These are phyloP conservation scores for Medicago lupulina DNA, from an alignment of 306 rosid species.

Conservation along the genomic window DNA sequence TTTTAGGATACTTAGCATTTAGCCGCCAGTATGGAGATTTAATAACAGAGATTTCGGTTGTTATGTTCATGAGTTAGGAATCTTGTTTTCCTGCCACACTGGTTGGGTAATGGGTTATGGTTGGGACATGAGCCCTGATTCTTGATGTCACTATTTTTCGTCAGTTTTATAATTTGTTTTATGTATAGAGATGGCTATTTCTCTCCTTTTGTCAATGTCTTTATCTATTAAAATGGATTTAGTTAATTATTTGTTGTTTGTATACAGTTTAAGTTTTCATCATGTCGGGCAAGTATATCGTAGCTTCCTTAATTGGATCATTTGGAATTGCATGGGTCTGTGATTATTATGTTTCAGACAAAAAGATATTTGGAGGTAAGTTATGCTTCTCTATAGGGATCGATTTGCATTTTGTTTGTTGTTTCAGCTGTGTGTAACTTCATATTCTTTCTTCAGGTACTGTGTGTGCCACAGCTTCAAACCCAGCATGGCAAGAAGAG, in stretches of 20 bases:
- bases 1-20: conserved; percentile 21
- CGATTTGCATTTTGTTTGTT: neutral
- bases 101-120: neutral
- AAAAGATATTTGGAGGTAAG: conserved; percentile 80
- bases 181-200: neutral
- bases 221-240: neutral
- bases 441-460: conserved; percentile 58
- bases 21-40: neutral
- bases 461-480: conserved; percentile 68
- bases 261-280: conserved; percentile 39
- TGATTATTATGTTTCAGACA: conserved; percentile 62
- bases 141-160: neutral
- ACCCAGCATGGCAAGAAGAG: conserved; percentile 78
- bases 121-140: conserved; percentile 4
- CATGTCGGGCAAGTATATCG: conserved; percentile 66
- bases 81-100: neutral
- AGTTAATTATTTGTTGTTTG: conserved; percentile 22
- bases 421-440: conserved; percentile 34
- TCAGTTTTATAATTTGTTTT: neutral
- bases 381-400: conserved; percentile 24
- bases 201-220: neutral
- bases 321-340: conserved; percentile 59
- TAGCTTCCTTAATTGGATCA: conserved; percentile 54
- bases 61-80: conserved; percentile 4
- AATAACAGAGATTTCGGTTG: neutral